Conservation (phyloP, 768 basidiomycete species). For the Rhodotorula paludigena region DNA sequence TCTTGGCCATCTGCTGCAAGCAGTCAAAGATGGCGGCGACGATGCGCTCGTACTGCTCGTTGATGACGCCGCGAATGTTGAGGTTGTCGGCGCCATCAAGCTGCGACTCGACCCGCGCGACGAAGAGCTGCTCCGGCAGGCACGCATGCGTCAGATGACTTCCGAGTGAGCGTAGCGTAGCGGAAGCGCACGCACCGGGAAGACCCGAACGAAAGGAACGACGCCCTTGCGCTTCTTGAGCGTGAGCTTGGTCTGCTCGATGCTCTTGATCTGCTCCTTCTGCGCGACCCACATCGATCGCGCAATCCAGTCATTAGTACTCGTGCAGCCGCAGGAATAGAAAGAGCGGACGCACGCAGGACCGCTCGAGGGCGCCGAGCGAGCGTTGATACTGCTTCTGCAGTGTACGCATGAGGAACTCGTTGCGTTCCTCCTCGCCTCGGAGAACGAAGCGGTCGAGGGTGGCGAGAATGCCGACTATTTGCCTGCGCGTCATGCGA, state of each 20-base stretch:
- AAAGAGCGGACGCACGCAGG: slow-evolving; percentile 52
- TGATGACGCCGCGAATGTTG: slow-evolving; percentile 70
- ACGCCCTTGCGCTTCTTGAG: slow-evolving; percentile 91
- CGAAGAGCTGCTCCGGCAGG: slow-evolving; percentile 53
- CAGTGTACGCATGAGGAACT: slow-evolving; percentile 65
- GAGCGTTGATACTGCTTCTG: slow-evolving; percentile 66
- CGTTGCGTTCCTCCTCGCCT: slow-evolving; percentile 71
- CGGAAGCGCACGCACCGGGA: slow-evolving; percentile 56
- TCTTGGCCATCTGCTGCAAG: slow-evolving; percentile 89
- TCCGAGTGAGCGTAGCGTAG: not conserved
- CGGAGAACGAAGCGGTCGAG: slow-evolving; percentile 72
- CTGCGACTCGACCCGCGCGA: slow-evolving; percentile 75
- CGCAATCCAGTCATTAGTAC: not conserved
- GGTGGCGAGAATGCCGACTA: slow-evolving; percentile 72
- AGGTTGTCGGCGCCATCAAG: slow-evolving; percentile 67
- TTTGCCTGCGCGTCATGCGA: slow-evolving; percentile 56
- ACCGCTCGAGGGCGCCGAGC: slow-evolving; percentile 59
- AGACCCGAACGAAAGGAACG: slow-evolving; percentile 83
- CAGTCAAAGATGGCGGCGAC: slow-evolving; percentile 87
- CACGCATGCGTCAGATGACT: too few relatives aligned
- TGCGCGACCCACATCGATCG: slow-evolving; percentile 45
- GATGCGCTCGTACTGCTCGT: slow-evolving; percentile 79
- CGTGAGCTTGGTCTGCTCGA: slow-evolving; percentile 84
- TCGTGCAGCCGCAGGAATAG: not conserved
- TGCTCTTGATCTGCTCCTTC: slow-evolving; percentile 79